Evolutionary conservation across 176 grass and related monocot species (phyloP), one percentile per base, ranked within the genome.

Genomic region (Pontederia crassipes): DNA sequence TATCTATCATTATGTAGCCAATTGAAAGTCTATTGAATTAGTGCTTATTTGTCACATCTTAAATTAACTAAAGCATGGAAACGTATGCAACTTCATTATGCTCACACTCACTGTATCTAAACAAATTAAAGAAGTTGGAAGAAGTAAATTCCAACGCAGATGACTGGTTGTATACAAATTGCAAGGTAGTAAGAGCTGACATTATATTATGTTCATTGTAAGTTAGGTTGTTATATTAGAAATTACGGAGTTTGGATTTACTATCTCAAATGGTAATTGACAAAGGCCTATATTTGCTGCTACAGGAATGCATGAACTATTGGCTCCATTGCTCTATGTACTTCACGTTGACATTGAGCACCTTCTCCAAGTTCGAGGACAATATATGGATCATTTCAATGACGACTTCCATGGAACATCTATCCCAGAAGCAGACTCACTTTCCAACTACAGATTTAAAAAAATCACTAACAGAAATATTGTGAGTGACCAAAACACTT

Each of bases 301-400:
- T 67, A 78, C 82, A 98, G 93, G 93, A 83, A 98, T 98, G 93
- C 93, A 98, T 68, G 93, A 98, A 80, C 81, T 89, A 63, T 80
- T 98, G 55, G 93, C 93, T 80, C 93, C 93, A 83, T 82, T 98
- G 75, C 68, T 98, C 55, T 98, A 88, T 85, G 93, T 89, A 52
- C 93, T 98, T 80, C 81, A 98, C 28, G 54, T 77, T 67, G 93
- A 98, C 80, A 73, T 92, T 45, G 77, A 83, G 52, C 81, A 88
- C 62, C 90, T 88, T 77, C 82, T 81, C 68, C 68, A 92, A 62
- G 82, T 86, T 28, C 80, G 74, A 59, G 76, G 49, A 32, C 57
- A 83, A 78, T 79, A 88, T 48, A 84, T 85, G 75, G 85, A 86
- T 55, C 68, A 83, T 72, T 69, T 98, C 58, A 68, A 68, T 71